These are phyloP conservation scores for Lavandula angustifolia DNA, from an alignment of 257 asterid genomes.

Conservation along the genomic window DNA sequence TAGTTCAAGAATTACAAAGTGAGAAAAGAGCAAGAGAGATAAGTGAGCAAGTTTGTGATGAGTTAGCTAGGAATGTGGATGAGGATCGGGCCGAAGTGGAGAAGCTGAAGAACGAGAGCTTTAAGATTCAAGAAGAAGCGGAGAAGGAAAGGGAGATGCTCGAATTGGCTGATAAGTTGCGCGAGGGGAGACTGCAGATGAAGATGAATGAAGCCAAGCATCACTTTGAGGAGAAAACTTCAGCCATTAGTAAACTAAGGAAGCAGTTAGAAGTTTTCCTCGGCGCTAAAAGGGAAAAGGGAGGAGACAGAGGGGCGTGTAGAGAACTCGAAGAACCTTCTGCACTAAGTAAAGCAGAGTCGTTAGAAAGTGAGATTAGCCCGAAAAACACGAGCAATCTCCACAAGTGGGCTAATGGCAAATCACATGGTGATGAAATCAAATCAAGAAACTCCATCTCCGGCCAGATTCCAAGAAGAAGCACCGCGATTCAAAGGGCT, in stretches of 20 bases:
- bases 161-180: slow-evolving; percentile 52
- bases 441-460: slow-evolving; percentile 51
- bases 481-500: slow-evolving; percentile 53
- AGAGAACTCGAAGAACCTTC: slow-evolving; percentile 53
- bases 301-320: slow-evolving; percentile 38
- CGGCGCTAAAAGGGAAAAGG: slow-evolving; percentile 49
- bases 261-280: slow-evolving; percentile 75
- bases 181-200: slow-evolving; percentile 54
- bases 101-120: slow-evolving; percentile 54
- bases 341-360: slow-evolving; percentile 45
- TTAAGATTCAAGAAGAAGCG: slow-evolving; percentile 51
- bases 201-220: slow-evolving; percentile 55
- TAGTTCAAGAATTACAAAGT: slow-evolving; percentile 59
- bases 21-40: slow-evolving; percentile 74
- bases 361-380: slow-evolving; percentile 55
- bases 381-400: slow-evolving; percentile 34
- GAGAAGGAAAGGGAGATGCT: slow-evolving; percentile 66
- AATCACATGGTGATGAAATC: slow-evolving; percentile 33
- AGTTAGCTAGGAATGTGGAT: slow-evolving; percentile 58
- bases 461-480: slow-evolving; percentile 48
- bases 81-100: slow-evolving; percentile 50
- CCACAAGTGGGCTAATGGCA: slow-evolving; percentile 48
- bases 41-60: slow-evolving; percentile 65
- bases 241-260: slow-evolving; percentile 67
- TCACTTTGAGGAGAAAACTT: slow-evolving; percentile 60